Conservation (phyloP, 169 alveolate species). For the Plasmodium billcollinsi region DNA sequence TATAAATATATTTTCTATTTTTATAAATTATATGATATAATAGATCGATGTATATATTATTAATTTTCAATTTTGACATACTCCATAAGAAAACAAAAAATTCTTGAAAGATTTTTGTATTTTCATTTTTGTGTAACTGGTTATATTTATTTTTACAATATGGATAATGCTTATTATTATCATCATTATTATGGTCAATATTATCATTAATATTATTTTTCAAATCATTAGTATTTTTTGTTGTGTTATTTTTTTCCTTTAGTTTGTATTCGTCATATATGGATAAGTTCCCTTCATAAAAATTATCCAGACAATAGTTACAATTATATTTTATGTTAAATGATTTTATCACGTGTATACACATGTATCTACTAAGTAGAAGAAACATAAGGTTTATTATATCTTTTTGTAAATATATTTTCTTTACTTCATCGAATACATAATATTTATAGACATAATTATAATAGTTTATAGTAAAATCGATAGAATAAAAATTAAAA, state of each 20-base stretch:
- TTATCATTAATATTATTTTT: not conserved
- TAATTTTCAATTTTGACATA: constrained; percentile 55
- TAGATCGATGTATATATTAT: constrained; percentile 65
- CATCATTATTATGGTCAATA: not conserved
- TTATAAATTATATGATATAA: constrained; percentile 29
- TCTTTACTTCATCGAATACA: not conserved
- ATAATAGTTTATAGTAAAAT: constrained; percentile 50
- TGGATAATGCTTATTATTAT: not conserved
- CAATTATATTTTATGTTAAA: not conserved
- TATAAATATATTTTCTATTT: constrained; percentile 25
- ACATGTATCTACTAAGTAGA: constrained; percentile 54
- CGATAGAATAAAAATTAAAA: constrained; percentile 49
- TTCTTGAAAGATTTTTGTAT: constrained; percentile 31
- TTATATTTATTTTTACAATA: not conserved
- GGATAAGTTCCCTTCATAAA: constrained; percentile 50
- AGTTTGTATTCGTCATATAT: constrained; percentile 29
- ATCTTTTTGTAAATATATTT: constrained; percentile 4
- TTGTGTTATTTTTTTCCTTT: constrained; percentile 27
- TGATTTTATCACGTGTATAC: constrained; percentile 11
- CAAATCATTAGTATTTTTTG: not conserved
- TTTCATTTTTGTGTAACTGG: constrained; percentile 1
- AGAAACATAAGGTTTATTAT: constrained; percentile 54
- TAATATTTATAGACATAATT: constrained; percentile 60
- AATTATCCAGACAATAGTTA: constrained; percentile 16
- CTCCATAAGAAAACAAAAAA: constrained; percentile 67